phyloP scores from a whole-genome alignment of 2,329 filamentous ascomycete species.

The Ampelomyces quisqualis region DNA sequence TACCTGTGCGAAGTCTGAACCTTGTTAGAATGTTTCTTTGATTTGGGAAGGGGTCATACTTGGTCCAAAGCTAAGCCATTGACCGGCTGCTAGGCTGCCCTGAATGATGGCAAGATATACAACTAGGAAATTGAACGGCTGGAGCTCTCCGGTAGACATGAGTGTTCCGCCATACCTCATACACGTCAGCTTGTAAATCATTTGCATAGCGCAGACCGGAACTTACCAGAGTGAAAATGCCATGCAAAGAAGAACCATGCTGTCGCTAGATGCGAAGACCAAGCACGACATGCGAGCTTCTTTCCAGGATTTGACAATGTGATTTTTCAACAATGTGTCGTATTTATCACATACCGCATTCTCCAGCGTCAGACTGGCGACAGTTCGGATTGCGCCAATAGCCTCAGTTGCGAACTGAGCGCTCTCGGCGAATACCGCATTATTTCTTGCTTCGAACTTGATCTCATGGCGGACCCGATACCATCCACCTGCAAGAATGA shows the following conservation, averaged over 20 bases:
- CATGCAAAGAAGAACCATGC: constrained; percentile 61
- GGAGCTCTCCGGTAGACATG: constrained; percentile 16
- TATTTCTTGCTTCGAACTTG: constrained; percentile 44
- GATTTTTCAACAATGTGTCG: constrained; percentile 64
- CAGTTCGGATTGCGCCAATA: constrained; percentile 87
- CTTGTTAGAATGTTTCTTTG: not conserved
- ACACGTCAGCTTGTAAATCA: not conserved
- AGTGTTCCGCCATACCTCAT: constrained; percentile 29
- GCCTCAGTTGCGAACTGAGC: constrained; percentile 89
- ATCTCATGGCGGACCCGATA: constrained; percentile 67
- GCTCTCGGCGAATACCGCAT: constrained; percentile 76
- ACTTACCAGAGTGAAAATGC: constrained; percentile 35
- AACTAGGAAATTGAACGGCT: constrained; percentile 23
- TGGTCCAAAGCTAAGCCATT: constrained; percentile 24
- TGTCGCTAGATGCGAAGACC: constrained; percentile 46
- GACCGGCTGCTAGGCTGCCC: constrained; percentile 22
- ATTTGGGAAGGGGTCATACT: constrained; percentile 11
- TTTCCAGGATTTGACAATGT: constrained; percentile 66
- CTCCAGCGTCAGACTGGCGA: constrained; percentile 87
- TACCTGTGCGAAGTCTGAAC: constrained; percentile 29
- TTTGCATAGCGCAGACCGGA: constrained; percentile 2
- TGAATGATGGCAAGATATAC: constrained; percentile 32
- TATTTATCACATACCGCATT: constrained; percentile 74
- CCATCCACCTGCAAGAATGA: constrained; percentile 75
- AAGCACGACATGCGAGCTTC: constrained; percentile 57